These are phyloP conservation scores for Xerocomus spinulosus DNA, from an alignment of 768 basidiomycete genomes.

Conservation along the genomic window DNA sequence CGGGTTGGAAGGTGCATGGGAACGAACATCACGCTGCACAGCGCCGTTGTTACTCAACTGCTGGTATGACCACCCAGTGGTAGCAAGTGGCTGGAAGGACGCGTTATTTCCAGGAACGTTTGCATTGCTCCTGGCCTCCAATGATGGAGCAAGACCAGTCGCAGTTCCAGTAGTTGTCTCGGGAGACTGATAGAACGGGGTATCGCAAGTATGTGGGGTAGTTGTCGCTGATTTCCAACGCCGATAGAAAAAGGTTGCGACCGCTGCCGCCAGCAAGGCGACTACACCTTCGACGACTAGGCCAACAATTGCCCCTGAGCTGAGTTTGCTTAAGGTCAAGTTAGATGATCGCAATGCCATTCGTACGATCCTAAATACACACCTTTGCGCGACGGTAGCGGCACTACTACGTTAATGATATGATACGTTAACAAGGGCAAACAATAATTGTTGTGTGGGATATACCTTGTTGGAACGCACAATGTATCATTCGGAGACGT, in stretches of 20 bases:
- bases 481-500: neutral
- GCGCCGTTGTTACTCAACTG: neutral
- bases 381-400: conserved; percentile 8
- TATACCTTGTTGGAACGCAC: conserved; percentile 4
- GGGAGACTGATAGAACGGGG: conserved; percentile 1
- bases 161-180: neutral
- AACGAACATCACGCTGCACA: neutral
- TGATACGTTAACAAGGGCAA: neutral
- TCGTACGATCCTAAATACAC: neutral
- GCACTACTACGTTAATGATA: no score
- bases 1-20: neutral
- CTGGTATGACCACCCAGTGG: neutral
- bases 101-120: no score
- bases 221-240: conserved; percentile 17
- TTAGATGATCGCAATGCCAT: neutral
- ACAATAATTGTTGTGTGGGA: neutral
- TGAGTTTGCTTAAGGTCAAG: conserved; percentile 8
- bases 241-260: conserved; percentile 19
- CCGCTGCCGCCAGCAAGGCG: conserved; percentile 11
- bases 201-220: conserved; percentile 1
- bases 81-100: neutral
- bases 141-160: conserved; percentile 7
- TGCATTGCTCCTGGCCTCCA: conserved; percentile 4
- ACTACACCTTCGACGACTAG: conserved; percentile 13
- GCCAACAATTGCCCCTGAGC: conserved; percentile 23